Evolutionary conservation across 176 grass and related monocot species (phyloP).

Genomic region (Oryza glaberrima): DNA sequence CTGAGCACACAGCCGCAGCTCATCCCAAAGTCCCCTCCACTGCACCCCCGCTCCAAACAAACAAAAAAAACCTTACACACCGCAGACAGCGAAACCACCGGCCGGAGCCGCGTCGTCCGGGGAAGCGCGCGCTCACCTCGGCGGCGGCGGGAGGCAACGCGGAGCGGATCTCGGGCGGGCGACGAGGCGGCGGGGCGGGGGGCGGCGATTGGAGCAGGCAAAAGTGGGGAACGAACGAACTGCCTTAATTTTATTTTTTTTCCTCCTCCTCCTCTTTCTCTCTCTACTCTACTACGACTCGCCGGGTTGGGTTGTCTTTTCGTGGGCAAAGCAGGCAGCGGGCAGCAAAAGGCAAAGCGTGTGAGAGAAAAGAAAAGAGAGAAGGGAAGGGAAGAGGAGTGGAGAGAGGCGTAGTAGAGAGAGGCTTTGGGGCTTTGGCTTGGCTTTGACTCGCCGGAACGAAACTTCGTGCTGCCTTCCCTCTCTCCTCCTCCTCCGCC

Average conservation of each 20-base stretch:
- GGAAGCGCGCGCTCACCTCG: slow-evolving; percentile 45
- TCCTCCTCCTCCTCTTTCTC: background rate
- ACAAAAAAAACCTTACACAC: background rate
- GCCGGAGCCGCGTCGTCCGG: background rate
- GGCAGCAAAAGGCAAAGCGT: slow-evolving; percentile 26
- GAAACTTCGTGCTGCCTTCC: slow-evolving; percentile 41
- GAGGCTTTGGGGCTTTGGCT: background rate
- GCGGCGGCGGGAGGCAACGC: slow-evolving; percentile 16
- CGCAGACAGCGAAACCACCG: background rate
- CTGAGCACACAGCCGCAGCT: background rate
- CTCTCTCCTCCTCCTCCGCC: too few species aligned
- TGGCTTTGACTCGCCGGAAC: slow-evolving; percentile 54
- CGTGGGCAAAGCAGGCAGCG: slow-evolving; percentile 28
- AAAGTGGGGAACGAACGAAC: slow-evolving; percentile 29
- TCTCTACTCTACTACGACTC: background rate
- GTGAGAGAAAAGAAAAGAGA: background rate
- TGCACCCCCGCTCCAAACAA: background rate
- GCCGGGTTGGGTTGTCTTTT: slow-evolving; percentile 47
- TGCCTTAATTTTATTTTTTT: slow-evolving; percentile 1
- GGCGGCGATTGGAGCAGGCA: slow-evolving; percentile 30
- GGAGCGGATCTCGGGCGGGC: slow-evolving; percentile 54
- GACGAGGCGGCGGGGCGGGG: slow-evolving; percentile 30
- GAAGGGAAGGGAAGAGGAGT: background rate
- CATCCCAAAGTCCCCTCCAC: background rate
- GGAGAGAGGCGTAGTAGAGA: background rate